Conservation (phyloP, 495 filamentous ascomycete species). For the Neurospora sp. region DNA sequence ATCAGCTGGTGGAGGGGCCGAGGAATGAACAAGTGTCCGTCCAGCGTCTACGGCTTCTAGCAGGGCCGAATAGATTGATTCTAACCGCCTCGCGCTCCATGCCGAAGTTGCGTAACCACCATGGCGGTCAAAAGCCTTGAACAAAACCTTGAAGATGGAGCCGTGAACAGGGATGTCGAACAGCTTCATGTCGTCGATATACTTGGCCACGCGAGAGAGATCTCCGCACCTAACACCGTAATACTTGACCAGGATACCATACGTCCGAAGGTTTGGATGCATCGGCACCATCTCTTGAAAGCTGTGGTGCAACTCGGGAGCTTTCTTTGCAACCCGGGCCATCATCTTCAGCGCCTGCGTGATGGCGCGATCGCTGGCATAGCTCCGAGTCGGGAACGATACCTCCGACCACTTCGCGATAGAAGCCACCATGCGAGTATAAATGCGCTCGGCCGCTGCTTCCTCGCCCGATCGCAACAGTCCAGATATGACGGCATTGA, state of each 20-base stretch:
- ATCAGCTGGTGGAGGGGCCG: neutral
- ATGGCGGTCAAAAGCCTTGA: slow-evolving; percentile 65
- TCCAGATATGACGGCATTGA: slow-evolving; percentile 76
- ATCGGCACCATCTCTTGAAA: slow-evolving; percentile 44
- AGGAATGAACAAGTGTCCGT: neutral
- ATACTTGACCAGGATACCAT: slow-evolving; percentile 51
- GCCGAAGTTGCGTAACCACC: slow-evolving; percentile 49
- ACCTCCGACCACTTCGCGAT: slow-evolving; percentile 19
- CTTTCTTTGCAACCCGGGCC: slow-evolving; percentile 29
- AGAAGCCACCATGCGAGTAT: slow-evolving; percentile 64
- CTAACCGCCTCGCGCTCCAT: slow-evolving; percentile 54
- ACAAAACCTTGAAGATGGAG: slow-evolving; percentile 54
- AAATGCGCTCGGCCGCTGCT: slow-evolving; percentile 63
- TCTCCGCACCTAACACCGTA: slow-evolving; percentile 45
- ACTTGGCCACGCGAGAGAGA: slow-evolving; percentile 41
- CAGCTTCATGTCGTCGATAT: slow-evolving; percentile 56
- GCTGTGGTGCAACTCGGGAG: slow-evolving; percentile 28
- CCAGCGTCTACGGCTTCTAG: slow-evolving; percentile 28
- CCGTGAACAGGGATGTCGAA: slow-evolving; percentile 48
- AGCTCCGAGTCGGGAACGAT: slow-evolving; percentile 28
- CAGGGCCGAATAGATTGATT: slow-evolving; percentile 37
- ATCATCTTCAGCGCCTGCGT: slow-evolving; percentile 47
- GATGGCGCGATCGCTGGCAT: slow-evolving; percentile 37
- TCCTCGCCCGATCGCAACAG: slow-evolving; percentile 64
- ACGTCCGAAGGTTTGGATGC: slow-evolving; percentile 54